A percentile compares a stretch with the other conserved stretches of the same genome.
Conservation (phyloP, 1,284 basidiomycete genomes). For the Papiliotrema fonsecae region DNA sequence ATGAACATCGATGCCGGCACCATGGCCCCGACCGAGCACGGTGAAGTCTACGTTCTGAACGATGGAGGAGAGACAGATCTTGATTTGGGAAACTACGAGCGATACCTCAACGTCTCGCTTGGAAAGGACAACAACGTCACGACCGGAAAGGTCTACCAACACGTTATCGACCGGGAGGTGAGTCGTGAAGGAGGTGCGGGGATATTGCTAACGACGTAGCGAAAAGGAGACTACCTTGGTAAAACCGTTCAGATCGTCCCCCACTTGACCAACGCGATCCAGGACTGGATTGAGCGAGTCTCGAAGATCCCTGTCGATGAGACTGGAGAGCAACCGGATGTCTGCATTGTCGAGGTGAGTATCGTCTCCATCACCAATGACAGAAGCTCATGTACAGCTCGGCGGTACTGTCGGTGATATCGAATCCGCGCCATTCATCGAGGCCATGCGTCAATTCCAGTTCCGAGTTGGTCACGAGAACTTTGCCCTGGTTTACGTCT, state of each 20-base stretch:
- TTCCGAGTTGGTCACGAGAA: conserved; percentile 97
- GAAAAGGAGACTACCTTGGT: conserved; percentile 93
- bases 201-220: conserved; percentile 50
- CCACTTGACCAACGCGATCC: conserved; percentile 93
- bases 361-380: not conserved
- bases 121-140: conserved; percentile 97
- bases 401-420: conserved; percentile 96
- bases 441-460: conserved; percentile 99
- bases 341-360: conserved; percentile 91
- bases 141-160: conserved; percentile 94
- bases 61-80: conserved; percentile 98
- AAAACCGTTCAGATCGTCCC: conserved; percentile 98
- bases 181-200: conserved; percentile 23
- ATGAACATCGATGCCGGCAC: conserved; percentile 99
- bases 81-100: conserved; percentile 97
- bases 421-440: conserved; percentile 94
- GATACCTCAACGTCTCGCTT: conserved; percentile 92
- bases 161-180: conserved; percentile 97
- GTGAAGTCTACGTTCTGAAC: conserved; percentile 98
- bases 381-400: too few relatives aligned
- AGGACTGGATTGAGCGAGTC: conserved; percentile 97
- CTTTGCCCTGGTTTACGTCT: conserved; percentile 96
- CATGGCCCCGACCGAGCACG: conserved; percentile 98
- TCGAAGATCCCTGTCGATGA: conserved; percentile 92
- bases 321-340: conserved; percentile 86